phyloP scores from a whole-genome alignment of 768 basidiomycete genomes.

The Daedaleopsis nitida region DNA sequence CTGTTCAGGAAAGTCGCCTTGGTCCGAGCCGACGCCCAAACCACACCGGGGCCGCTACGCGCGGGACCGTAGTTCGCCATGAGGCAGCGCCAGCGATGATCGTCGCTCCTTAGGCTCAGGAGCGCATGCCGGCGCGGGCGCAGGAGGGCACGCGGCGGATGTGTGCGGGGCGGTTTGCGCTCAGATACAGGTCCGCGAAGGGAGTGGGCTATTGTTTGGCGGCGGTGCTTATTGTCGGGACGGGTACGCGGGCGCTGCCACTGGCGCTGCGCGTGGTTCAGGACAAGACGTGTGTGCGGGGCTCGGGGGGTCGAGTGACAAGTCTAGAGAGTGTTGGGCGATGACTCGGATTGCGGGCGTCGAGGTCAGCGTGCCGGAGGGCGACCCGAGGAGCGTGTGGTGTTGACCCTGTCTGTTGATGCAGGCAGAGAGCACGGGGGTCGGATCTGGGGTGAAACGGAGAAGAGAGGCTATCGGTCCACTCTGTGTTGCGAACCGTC shows the following conservation, averaged over 20 bases:
- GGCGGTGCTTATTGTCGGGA: neutral
- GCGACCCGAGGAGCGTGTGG: too few relatives aligned
- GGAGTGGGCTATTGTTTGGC: neutral
- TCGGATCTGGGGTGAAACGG: too few relatives aligned
- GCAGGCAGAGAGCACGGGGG: too few relatives aligned
- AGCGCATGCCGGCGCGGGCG: neutral
- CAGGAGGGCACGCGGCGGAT: neutral
- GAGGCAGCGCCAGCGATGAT: neutral
- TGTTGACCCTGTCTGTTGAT: too few relatives aligned
- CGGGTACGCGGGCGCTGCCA: too few relatives aligned
- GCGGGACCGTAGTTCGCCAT: neutral
- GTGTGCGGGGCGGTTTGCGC: neutral
- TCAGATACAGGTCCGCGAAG: neutral
- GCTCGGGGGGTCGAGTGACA: too few relatives aligned
- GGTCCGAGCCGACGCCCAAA: neutral
- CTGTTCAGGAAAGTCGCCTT: too few relatives aligned
- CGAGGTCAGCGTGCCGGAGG: too few relatives aligned
- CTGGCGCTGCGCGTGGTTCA: neutral
- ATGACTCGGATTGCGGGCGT: too few relatives aligned
- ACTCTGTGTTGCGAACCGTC: neutral
- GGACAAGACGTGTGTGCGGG: neutral
- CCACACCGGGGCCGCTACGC: too few relatives aligned
- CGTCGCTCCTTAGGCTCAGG: neutral
- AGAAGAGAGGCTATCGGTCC: too few relatives aligned
- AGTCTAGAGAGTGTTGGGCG: too few relatives aligned